These are phyloP conservation scores for Elaphomyces granulatus DNA, from an alignment of 495 filamentous ascomycete genomes.

Conservation along the genomic window DNA sequence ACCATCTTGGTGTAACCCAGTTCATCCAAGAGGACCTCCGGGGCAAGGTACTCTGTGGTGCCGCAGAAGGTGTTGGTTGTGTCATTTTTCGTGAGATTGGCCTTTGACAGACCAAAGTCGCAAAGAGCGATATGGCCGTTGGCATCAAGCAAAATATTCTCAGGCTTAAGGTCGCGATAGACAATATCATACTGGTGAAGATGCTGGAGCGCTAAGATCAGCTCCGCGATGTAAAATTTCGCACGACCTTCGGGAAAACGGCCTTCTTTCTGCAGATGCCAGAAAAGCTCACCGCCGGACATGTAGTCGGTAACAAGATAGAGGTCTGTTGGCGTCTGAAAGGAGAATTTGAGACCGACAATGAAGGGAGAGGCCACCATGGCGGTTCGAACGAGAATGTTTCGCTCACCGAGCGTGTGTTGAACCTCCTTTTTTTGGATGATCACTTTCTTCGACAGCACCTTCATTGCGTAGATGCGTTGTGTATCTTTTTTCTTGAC, in stretches of 20 bases:
- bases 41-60: slow-evolving; percentile 93
- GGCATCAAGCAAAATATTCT: slow-evolving; percentile 73
- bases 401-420: slow-evolving; percentile 91
- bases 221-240: slow-evolving; percentile 97
- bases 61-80: slow-evolving; percentile 99
- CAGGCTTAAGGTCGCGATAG: slow-evolving; percentile 81
- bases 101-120: slow-evolving; percentile 91
- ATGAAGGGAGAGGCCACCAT: slow-evolving; percentile 96
- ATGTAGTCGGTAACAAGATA: slow-evolving; percentile 99
- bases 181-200: slow-evolving; percentile 95
- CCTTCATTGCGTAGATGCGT: slow-evolving; percentile 98
- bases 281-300: slow-evolving; percentile 97
- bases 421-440: slow-evolving; percentile 99
- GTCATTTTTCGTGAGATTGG: slow-evolving; percentile 86
- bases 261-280: slow-evolving; percentile 96
- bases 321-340: slow-evolving; percentile 92
- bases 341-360: slow-evolving; percentile 95
- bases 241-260: slow-evolving; percentile 88
- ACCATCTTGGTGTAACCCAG: slow-evolving; percentile 99
- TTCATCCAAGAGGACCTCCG: slow-evolving; percentile 89
- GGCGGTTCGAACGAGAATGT: slow-evolving; percentile 91
- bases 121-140: slow-evolving; percentile 78
- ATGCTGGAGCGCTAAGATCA: slow-evolving; percentile 90
- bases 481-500: slow-evolving; percentile 96
- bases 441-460: slow-evolving; percentile 97